Evolutionary conservation across 805 yeast genomes (phyloP), one percentile per base, ranked within the genome.

Genomic region (Ogataea methylovora): DNA sequence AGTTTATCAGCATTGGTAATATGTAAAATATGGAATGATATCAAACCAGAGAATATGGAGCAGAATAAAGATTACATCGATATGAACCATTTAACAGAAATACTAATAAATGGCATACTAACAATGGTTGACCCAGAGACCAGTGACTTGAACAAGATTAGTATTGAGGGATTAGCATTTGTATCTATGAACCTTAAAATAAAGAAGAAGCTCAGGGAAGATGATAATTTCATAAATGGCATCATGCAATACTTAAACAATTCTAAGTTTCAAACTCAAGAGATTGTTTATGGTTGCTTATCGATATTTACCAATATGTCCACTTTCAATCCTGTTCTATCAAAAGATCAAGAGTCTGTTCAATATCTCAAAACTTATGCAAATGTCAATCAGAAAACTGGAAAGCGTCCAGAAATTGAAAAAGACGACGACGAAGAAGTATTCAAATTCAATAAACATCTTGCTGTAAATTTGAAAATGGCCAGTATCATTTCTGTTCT

Each of bases 11-110:
- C 70, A 0, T 46, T 76, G 25, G 69, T 70, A 4, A 45, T 75
- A n/a, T 55, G 74, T 6, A 79, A 79, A 49, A 52, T 75, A 3
- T 77, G 83, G 83, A 67, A 68, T 33, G 63, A 68, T 36, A 52
- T 71, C 0, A 60, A 66, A 27, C 50, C 63, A 17, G 56, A 52
- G 23, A 18, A 38, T 8, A 20, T 55, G 5, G 38, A 46, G 23
- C 58, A 53, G n/a, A 43, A 50, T 19, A 30, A 49, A 10, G 46
- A 51, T 6, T 32, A 66, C 4, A 48, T 61, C 11, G 52, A 60
- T 2, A 39, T 70, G 16, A 48, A 58, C 15, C 46, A 54, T 12
- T 47, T 61, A 46, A 44, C 62, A 49, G 39, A 38, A 8, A 32
- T 45, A 4, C 34, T 50, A 12, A 52, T 53, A 24, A 60, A 54